Conservation (phyloP, 164 flowering plant species). For the Aristolochia fimbriata region DNA sequence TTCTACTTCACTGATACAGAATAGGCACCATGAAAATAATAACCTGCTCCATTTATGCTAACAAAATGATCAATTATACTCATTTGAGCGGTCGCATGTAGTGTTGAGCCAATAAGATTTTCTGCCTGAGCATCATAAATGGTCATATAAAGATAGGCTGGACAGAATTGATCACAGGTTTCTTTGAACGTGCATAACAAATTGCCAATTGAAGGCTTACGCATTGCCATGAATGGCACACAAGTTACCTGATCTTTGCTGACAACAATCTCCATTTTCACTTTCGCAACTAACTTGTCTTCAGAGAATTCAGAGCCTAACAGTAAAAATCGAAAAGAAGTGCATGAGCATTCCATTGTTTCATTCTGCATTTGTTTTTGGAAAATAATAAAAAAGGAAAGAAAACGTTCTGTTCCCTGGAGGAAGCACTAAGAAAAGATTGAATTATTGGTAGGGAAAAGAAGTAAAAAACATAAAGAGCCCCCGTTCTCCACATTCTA, state of each 20-base stretch:
- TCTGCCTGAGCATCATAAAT: background rate
- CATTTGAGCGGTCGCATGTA: background rate
- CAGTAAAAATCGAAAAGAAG: conserved; percentile 3
- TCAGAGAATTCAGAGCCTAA: conserved; percentile 91
- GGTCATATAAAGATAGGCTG: background rate
- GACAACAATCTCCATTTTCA: conserved; percentile 87
- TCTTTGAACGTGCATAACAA: background rate
- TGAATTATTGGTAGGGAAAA: background rate
- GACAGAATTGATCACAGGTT: too few relatives aligned
- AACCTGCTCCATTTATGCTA: too few relatives aligned
- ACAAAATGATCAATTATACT: too few relatives aligned
- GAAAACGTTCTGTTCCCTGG: background rate
- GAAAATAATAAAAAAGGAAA: too few relatives aligned
- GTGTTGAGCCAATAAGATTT: background rate
- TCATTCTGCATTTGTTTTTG: too few relatives aligned
- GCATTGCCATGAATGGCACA: background rate
- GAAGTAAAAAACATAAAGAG: too few relatives aligned
- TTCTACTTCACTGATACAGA: too few relatives aligned
- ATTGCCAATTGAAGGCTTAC: background rate
- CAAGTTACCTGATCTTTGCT: conserved; percentile 67
- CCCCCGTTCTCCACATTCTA: too few relatives aligned
- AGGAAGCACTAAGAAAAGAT: background rate
- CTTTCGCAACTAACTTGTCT: conserved; percentile 80
- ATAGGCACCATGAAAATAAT: too few relatives aligned
- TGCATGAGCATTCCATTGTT: background rate